A percentile compares a stretch with the other conserved stretches of the same genome.
phyloP scores from a whole-genome alignment of 2,329 filamentous ascomycete species.

The Trichoderma sp. region DNA sequence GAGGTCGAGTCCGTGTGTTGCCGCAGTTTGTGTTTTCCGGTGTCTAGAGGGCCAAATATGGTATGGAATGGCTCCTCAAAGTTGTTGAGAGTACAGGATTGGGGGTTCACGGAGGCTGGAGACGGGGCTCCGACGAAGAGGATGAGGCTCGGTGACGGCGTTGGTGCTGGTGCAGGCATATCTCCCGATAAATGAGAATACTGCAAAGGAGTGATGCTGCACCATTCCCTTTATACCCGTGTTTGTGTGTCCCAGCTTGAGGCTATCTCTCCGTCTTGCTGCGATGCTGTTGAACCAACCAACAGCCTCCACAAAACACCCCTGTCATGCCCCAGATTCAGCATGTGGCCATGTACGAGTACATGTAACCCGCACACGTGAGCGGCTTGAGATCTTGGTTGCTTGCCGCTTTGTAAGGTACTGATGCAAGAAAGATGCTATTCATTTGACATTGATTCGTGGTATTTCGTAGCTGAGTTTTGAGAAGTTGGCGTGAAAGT shows the following conservation, averaged over 20 bases:
- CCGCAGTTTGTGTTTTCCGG: background rate
- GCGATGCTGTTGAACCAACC: background rate
- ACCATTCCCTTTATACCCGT: background rate
- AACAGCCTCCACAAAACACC: background rate
- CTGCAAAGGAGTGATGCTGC: background rate
- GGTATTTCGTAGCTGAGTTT: background rate
- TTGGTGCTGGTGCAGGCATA: background rate
- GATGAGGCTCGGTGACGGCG: constrained; percentile 32
- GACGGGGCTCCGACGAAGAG: constrained; percentile 38
- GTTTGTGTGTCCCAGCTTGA: background rate
- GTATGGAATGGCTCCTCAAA: constrained; percentile 29
- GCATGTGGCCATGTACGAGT: background rate
- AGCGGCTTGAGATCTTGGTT: background rate
- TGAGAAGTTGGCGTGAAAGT: background rate
- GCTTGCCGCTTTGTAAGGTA: background rate
- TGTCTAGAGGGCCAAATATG: constrained; percentile 27
- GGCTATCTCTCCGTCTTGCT: background rate
- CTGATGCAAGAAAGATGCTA: background rate
- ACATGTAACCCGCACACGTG: background rate
- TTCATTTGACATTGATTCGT: background rate
- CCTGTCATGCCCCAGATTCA: background rate
- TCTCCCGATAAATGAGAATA: background rate
- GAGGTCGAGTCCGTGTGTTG: background rate
- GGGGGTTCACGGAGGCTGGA: constrained; percentile 29
- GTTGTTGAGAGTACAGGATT: constrained; percentile 32